phyloP scores from a whole-genome alignment of 495 filamentous ascomycete species.

The Rhypophila decipiens region DNA sequence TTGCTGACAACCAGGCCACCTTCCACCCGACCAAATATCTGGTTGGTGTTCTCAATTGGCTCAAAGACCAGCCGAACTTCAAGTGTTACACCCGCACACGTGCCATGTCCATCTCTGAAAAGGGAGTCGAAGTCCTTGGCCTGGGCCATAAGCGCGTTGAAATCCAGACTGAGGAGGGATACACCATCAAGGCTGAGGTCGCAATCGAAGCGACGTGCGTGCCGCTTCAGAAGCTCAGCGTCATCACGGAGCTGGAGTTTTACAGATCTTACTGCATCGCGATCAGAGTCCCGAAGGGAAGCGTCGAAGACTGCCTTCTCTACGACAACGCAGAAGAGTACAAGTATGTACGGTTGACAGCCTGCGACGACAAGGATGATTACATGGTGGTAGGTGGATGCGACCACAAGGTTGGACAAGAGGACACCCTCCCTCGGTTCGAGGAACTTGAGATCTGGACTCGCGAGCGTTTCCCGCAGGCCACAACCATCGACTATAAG shows the following conservation, averaged over 20 bases:
- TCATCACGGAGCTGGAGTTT: constrained; percentile 45
- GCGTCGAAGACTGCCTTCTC: constrained; percentile 46
- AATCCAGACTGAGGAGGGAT: constrained; percentile 38
- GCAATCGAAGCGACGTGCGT: constrained; percentile 51
- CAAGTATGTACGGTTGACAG: constrained; percentile 48
- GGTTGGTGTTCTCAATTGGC: constrained; percentile 42
- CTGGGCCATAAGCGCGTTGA: constrained; percentile 32
- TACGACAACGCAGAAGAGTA: constrained; percentile 51
- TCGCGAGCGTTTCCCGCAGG: constrained; percentile 46
- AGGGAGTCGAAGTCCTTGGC: constrained; percentile 29
- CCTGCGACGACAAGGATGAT: constrained; percentile 46
- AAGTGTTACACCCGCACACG: constrained; percentile 47
- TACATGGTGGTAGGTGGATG: constrained; percentile 54
- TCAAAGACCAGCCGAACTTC: constrained; percentile 46
- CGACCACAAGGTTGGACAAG: constrained; percentile 57
- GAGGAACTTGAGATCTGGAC: constrained; percentile 46
- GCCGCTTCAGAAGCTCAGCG: constrained; percentile 48
- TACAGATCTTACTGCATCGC: constrained; percentile 53
- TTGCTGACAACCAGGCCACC: constrained; percentile 46
- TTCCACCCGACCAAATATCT: constrained; percentile 55
- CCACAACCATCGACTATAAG: constrained; percentile 42
- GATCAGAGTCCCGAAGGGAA: constrained; percentile 44
- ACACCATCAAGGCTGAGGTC: constrained; percentile 41
- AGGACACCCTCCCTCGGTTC: constrained; percentile 34
- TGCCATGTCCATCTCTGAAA: constrained; percentile 41